phyloP scores from a whole-genome alignment of 371 early-diverging fungal genomes.

The Nematocida sp. region DNA sequence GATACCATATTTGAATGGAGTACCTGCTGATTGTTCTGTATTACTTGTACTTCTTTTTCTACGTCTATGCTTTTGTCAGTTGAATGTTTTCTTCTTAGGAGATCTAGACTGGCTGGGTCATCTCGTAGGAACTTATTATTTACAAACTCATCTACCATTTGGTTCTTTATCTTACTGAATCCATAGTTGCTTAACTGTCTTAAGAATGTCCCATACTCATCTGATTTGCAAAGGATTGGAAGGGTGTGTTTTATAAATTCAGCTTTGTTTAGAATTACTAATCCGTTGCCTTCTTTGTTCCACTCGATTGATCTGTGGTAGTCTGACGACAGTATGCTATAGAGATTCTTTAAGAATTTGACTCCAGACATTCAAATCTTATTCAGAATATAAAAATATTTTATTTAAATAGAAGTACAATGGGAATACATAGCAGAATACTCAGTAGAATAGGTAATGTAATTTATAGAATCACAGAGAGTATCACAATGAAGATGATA shows the following conservation, averaged over 20 bases:
- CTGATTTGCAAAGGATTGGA: conserved; percentile 59
- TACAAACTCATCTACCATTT: conserved; percentile 54
- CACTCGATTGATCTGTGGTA: conserved; percentile 55
- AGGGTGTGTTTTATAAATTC: conserved; percentile 59
- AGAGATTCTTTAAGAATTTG: conserved; percentile 63
- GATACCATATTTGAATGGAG: conserved; percentile 49
- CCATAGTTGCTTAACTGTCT: conserved; percentile 64
- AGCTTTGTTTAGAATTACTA: conserved; percentile 60
- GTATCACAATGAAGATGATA: conserved; percentile 8
- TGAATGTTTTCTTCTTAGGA: conserved; percentile 38
- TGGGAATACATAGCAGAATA: neutral
- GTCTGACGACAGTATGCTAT: conserved; percentile 51
- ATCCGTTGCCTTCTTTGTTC: conserved; percentile 56
- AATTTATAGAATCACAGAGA: neutral
- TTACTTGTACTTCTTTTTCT: neutral
- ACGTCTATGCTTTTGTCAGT: conserved; percentile 10
- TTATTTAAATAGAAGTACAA: conserved; percentile 27
- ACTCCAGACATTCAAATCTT: conserved; percentile 45
- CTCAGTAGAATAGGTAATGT: neutral
- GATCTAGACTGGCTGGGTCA: conserved; percentile 38
- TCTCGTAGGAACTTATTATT: conserved; percentile 55
- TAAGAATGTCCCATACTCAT: conserved; percentile 64
- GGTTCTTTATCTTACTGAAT: conserved; percentile 60
- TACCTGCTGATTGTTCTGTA: conserved; percentile 32
- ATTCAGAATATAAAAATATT: conserved; percentile 16